Conservation (phyloP, 148 eudicot species). For the Hydrangea macrophylla region DNA sequence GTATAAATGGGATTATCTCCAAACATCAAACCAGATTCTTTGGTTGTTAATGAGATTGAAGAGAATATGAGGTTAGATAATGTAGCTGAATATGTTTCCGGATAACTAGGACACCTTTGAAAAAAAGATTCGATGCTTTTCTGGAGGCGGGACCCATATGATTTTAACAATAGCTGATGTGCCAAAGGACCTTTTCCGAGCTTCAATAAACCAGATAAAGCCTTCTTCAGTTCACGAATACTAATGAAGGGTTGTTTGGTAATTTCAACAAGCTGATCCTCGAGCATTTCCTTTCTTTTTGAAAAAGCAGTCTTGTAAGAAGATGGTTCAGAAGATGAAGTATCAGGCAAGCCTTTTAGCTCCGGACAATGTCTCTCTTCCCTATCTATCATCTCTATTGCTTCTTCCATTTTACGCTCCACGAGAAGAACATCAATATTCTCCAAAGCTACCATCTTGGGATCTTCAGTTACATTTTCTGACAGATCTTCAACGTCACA, state of each 20-base stretch:
- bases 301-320: slow-evolving; percentile 55
- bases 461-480: slow-evolving; percentile 38
- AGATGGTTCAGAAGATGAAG: slow-evolving; percentile 42
- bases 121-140: slow-evolving; percentile 65
- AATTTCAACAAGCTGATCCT: slow-evolving; percentile 61
- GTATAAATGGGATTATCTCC: slow-evolving; percentile 82
- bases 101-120: slow-evolving; percentile 67
- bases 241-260: slow-evolving; percentile 61
- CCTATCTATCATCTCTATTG: slow-evolving; percentile 63
- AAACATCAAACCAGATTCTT: slow-evolving; percentile 62
- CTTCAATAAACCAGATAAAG: slow-evolving; percentile 52
- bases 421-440: slow-evolving; percentile 68
- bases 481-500: slow-evolving; percentile 34
- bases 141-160: slow-evolving; percentile 62
- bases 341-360: slow-evolving; percentile 52
- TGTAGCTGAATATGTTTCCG: slow-evolving; percentile 74
- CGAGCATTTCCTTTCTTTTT: slow-evolving; percentile 65
- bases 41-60: slow-evolving; percentile 56
- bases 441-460: slow-evolving; percentile 51
- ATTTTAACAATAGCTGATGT: slow-evolving; percentile 74
- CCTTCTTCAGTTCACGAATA: slow-evolving; percentile 58
- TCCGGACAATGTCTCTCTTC: slow-evolving; percentile 67
- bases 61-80: slow-evolving; percentile 83
- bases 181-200: slow-evolving; percentile 87
- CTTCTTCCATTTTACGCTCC: slow-evolving; percentile 79